These are phyloP conservation scores for Fusarium kyushuense DNA, from an alignment of 2,329 filamentous ascomycete genomes.

Conservation along the genomic window DNA sequence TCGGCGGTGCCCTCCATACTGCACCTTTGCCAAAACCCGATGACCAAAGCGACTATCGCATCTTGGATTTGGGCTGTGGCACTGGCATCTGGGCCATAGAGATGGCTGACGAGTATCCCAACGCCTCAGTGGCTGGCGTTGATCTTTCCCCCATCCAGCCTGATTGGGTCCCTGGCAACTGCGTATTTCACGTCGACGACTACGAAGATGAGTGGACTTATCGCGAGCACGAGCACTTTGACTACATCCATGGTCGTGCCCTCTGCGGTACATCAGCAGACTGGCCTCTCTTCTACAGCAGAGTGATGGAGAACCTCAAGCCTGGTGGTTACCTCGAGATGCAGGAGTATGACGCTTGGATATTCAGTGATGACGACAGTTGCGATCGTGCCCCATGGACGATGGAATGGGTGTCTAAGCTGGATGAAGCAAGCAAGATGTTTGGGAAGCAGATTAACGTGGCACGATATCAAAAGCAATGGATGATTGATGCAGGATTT, in stretches of 20 bases:
- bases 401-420: slow-evolving; percentile 55
- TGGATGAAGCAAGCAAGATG: slow-evolving; percentile 52
- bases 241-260: slow-evolving; percentile 55
- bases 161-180: slow-evolving; percentile 67
- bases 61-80: slow-evolving; percentile 71
- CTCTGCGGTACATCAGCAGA: slow-evolving; percentile 51
- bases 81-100: slow-evolving; percentile 72
- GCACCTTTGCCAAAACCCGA: slow-evolving; percentile 48
- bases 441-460: slow-evolving; percentile 57
- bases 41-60: slow-evolving; percentile 48
- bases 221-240: slow-evolving; percentile 49
- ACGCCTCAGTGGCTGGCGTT: slow-evolving; percentile 58
- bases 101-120: slow-evolving; percentile 62
- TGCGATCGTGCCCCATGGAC: slow-evolving; percentile 54
- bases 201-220: slow-evolving; percentile 63
- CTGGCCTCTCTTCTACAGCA: slow-evolving; percentile 50
- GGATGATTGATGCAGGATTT: slow-evolving; percentile 56
- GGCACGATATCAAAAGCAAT: slow-evolving; percentile 53
- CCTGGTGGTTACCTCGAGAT: slow-evolving; percentile 55
- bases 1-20: slow-evolving; percentile 40
- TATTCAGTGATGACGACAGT: slow-evolving; percentile 56
- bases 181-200: slow-evolving; percentile 75
- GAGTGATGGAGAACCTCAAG: slow-evolving; percentile 49
- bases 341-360: slow-evolving; percentile 56
- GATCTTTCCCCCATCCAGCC: slow-evolving; percentile 72